Evolutionary conservation across 1,284 basidiomycete species (phyloP).

Genomic region (Exobasidium rhododendri): DNA sequence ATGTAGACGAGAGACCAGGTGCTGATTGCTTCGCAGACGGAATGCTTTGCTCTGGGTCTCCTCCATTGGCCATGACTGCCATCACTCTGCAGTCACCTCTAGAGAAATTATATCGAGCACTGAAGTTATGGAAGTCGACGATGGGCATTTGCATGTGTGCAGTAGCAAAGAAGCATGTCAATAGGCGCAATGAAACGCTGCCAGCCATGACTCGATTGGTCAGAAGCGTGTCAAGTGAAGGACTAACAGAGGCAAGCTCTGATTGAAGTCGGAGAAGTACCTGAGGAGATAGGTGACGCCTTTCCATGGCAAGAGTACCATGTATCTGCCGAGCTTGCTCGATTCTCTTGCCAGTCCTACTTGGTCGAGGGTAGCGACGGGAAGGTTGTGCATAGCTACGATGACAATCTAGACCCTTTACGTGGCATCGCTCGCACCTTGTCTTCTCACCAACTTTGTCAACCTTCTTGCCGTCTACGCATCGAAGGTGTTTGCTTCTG

Average conservation of each 20-base stretch:
- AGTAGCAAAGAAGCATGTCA: constrained; percentile 46
- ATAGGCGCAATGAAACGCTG: constrained; percentile 35
- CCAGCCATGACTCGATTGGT: constrained; percentile 36
- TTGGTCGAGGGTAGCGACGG: constrained; percentile 42
- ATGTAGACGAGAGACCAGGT: constrained; percentile 9
- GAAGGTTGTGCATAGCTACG: constrained; percentile 42
- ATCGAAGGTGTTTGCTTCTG: constrained; percentile 45
- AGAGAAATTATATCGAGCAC: constrained; percentile 42
- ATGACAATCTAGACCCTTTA: constrained; percentile 38
- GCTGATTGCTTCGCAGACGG: constrained; percentile 12
- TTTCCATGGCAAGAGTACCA: constrained; percentile 23
- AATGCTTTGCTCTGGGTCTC: constrained; percentile 25
- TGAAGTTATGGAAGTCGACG: constrained; percentile 43
- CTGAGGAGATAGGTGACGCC: neutral
- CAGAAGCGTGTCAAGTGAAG: neutral
- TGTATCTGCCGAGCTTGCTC: constrained; percentile 47
- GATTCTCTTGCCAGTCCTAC: constrained; percentile 49
- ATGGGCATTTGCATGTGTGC: constrained; percentile 46
- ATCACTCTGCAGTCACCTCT: constrained; percentile 43
- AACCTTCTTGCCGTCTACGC: constrained; percentile 23
- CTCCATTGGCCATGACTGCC: constrained; percentile 47
- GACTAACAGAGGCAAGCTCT: neutral
- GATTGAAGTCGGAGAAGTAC: neutral
- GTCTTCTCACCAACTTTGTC: constrained; percentile 24
- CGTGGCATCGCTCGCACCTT: constrained; percentile 28